These are phyloP conservation scores for Penicillium sclerotigenum DNA, from an alignment of 2,329 filamentous ascomycete genomes.

Conservation along the genomic window DNA sequence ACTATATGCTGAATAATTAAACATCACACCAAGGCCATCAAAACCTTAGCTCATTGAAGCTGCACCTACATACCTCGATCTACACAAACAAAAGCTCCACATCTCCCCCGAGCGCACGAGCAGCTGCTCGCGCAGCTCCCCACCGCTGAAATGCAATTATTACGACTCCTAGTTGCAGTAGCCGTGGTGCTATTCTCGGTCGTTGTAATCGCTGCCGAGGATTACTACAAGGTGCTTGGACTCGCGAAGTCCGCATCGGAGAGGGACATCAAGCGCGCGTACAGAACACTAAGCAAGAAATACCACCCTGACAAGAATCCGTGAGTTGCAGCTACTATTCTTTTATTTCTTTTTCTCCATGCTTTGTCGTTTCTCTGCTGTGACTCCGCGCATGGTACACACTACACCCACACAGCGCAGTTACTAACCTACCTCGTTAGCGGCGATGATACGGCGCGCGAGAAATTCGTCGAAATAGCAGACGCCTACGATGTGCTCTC, in stretches of 20 bases:
- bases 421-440: conserved; percentile 43
- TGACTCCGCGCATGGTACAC: not conserved
- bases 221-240: conserved; percentile 68
- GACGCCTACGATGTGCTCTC: conserved; percentile 94
- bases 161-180: conserved; percentile 33
- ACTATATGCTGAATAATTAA: not conserved
- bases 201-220: conserved; percentile 41
- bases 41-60: not conserved
- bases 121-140: conserved; percentile 19
- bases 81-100: conserved; percentile 1
- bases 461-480: conserved; percentile 90
- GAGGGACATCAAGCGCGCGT: conserved; percentile 88
- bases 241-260: conserved; percentile 76
- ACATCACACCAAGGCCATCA: not conserved
- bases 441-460: conserved; percentile 71
- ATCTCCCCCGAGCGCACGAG: not conserved
- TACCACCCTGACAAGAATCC: conserved; percentile 98
- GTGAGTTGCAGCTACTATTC: conserved; percentile 52
- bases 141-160: conserved; percentile 32
- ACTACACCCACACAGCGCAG: not conserved
- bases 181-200: conserved; percentile 40
- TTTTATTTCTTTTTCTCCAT: not conserved
- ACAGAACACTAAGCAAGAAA: conserved; percentile 88
- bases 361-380: not conserved
- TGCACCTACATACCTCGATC: not conserved